Base-by-base conservation (phyloP, 1,139 yeast genomes). In the Chernovozyma sophiae-reginae region DNA sequence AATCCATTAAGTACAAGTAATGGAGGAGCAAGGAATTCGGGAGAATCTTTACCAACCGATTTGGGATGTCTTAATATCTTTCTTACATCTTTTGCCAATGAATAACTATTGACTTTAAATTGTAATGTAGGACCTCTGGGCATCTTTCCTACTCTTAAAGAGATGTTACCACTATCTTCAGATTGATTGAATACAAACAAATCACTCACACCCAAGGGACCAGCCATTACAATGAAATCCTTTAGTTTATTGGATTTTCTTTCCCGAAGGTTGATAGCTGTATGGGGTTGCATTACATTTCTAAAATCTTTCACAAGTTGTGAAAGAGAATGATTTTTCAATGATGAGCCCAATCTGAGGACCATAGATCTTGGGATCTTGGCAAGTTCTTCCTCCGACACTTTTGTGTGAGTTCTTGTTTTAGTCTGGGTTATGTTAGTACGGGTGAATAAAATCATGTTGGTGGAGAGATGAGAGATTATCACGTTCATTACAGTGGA, bases 41-140 rank as follows among this genome's bases (percentile, higher is more conserved):
- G 59, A 15, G 80, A 70, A 37, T 81, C 84, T 42, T 73, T 74
- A 36, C 81, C 79, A 35, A 79, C 72, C 31, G 81, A 77, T 60
- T 78, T 86, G 40, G 95, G 96, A 47, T 69, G 79, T 53, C 67
- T 81, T 58, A 81, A 74, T 51, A 79, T 74, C 44, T 66, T 73
- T 36, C 77, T 66, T n/a, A 94, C 81, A 58, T 94, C 99, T 57
- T 85, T 85, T 51, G 84, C 77, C 40, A 94, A 70, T 5, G 96
- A 82, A 58, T 89, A 94, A 46, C 75, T 77, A 45, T 77, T 68
- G 34, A 94, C 81, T 44, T 76, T 75, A 65, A 92, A 94, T 44
- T 90, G 86, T 37, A 90, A 66, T 12, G 96, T 89, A 20, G 99
- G 99, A 4, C 99, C 99, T 44, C 90, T 72, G 25, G 98, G 97